Base-by-base conservation (phyloP, 2,329 filamentous ascomycete species). In the Trichophyton schoenleinii region DNA sequence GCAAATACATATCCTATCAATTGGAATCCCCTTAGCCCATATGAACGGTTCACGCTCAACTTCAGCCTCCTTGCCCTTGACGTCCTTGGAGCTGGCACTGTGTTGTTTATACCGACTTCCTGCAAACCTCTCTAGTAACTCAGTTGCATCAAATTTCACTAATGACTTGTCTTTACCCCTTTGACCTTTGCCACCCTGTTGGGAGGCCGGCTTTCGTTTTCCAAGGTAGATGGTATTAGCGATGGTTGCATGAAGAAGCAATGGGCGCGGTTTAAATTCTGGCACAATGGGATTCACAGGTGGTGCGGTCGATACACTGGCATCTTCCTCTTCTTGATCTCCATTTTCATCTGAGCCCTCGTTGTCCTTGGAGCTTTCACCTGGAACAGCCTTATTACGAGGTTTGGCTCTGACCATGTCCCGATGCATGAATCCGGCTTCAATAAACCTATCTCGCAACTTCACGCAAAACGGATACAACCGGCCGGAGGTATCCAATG, bases 191-290 rank as follows among this genome's bases (percentile, higher is more conserved):
- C 42, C 58, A 9, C 53, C 58, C 20, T 60, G 20, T 41, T 62
- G 31, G 7, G 58, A 8, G 6, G 25, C 28, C n/a, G 8, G 53
- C 34, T 28, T 42, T 20, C 58, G 13, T 60, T 53, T 53, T 13
- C 57, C 28, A 66, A 15, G 84, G 70, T 96, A 95, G 13, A 91
- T 83, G 0, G 91, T 95, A 72, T 96, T 96, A 58, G 94, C 75
- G 3, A 96, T 76, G 0, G 92, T 96, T 18, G 89, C 90, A 70
- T 96, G 92, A 59, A 96, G 74, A 20, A 88, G 80, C 64, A 96
- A 72, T 5, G 83, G 81, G 60, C 89, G 77, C 11, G 76, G 58
- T 9, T 42, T 55, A 8, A 8, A 13, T 9, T 28, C 28, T 28
- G n/a, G 13, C 2, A 15, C 11, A 52, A 8, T 15, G 15, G 46